A percentile compares a stretch with the other conserved stretches of the same genome.
Evolutionary conservation across 1,284 basidiomycete genomes (phyloP).

Genomic region (Ganoderma sp.): DNA sequence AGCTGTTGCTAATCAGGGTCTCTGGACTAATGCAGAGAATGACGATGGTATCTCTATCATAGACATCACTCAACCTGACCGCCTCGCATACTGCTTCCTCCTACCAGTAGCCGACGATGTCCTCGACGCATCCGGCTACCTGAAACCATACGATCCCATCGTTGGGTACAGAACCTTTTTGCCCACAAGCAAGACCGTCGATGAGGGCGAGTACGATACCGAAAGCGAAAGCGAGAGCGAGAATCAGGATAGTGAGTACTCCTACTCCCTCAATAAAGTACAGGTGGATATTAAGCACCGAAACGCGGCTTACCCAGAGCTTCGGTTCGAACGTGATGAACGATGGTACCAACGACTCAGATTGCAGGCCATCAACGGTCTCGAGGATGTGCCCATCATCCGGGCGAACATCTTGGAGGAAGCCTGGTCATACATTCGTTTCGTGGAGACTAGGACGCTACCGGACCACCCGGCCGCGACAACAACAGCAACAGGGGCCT

Average conservation of each 20-base stretch:
- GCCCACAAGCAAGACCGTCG: not conserved
- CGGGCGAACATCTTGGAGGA: not conserved
- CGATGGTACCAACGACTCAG: not conserved
- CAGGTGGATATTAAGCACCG: not conserved
- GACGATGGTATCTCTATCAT: constrained; percentile 50
- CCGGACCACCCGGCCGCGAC: not conserved
- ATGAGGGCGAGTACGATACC: not conserved
- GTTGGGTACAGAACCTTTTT: not conserved
- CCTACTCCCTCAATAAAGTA: not conserved
- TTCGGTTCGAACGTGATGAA: not conserved
- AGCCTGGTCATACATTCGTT: not conserved
- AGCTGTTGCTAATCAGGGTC: not conserved
- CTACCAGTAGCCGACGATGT: constrained; percentile 21
- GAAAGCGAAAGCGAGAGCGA: not conserved
- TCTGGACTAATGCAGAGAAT: constrained; percentile 41
- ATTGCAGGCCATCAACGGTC: not conserved
- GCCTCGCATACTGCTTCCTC: constrained; percentile 45
- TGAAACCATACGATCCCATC: constrained; percentile 37
- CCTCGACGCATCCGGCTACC: constrained; percentile 41
- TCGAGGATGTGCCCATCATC: not conserved
- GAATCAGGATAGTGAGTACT: not conserved
- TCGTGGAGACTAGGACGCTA: not conserved
- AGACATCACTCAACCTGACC: constrained; percentile 46
- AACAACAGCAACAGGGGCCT: not conserved
- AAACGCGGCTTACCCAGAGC: not conserved